A percentile compares a stretch with the other conserved stretches of the same genome.
phyloP scores from a whole-genome alignment of 306 rosid species.

The Cucumis cinereus region DNA sequence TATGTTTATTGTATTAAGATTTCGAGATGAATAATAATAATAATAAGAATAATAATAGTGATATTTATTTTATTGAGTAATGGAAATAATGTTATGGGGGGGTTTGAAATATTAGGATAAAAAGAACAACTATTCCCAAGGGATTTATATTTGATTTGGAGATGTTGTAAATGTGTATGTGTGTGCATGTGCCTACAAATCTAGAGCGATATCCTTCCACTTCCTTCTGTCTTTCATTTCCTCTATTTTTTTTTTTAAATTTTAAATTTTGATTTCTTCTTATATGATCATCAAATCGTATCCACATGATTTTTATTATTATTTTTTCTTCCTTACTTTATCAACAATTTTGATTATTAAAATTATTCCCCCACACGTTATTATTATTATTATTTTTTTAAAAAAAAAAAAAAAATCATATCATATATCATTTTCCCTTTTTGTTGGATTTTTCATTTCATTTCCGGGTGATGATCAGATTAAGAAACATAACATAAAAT shows the following conservation, averaged over 20 bases:
- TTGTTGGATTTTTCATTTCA: not conserved
- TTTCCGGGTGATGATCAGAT: not conserved
- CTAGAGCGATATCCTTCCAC: conserved; percentile 6
- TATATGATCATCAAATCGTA: conserved; percentile 6
- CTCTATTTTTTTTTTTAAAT: not conserved
- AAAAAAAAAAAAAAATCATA: not conserved
- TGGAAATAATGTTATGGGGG: too few relatives aligned
- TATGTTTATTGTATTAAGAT: too few relatives aligned
- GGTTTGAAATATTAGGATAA: not conserved
- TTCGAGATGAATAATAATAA: too few relatives aligned
- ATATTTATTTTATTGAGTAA: too few relatives aligned
- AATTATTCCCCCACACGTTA: not conserved
- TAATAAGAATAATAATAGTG: too few relatives aligned
- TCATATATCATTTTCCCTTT: not conserved
- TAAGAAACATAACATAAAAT: not conserved
- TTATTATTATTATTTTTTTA: not conserved
- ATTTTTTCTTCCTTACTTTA: not conserved
- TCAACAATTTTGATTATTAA: not conserved
- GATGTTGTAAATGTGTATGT: not conserved
- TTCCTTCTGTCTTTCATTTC: not conserved
- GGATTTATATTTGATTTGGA: not conserved
- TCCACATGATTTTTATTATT: not conserved
- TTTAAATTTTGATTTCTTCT: not conserved
- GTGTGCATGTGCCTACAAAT: conserved; percentile 4
- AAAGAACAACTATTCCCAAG: not conserved